Evolutionary conservation across 768 basidiomycete species (phyloP).

Genomic region (Phaffia australis): DNA sequence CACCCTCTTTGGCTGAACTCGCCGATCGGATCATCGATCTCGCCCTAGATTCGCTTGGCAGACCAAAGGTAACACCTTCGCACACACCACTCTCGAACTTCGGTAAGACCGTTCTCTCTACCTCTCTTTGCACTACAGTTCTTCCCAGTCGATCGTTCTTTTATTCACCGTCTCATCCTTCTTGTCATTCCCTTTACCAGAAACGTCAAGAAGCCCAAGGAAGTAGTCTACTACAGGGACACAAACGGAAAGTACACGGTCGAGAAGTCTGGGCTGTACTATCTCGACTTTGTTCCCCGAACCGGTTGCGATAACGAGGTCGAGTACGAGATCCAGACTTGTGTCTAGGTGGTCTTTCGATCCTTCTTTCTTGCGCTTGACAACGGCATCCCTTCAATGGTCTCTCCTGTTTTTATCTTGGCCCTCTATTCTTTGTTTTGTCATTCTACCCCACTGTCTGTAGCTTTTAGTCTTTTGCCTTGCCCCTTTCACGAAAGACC

Average conservation of each 20-base stretch:
- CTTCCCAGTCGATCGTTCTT: background rate
- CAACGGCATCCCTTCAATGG: too few species aligned
- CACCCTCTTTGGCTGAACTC: background rate
- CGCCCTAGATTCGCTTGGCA: slow-evolving; percentile 31
- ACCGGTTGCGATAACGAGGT: slow-evolving; percentile 34
- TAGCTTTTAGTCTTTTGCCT: too few species aligned
- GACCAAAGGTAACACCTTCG: slow-evolving; percentile 32
- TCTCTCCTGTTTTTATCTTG: too few species aligned
- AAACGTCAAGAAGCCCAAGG: slow-evolving; percentile 1
- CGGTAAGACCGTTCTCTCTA: slow-evolving; percentile 17
- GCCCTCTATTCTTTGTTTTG: too few species aligned
- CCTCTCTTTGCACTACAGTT: background rate
- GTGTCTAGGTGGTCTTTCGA: slow-evolving; percentile 26
- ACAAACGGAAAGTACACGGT: slow-evolving; percentile 36
- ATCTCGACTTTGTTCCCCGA: slow-evolving; percentile 37
- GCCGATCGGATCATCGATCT: too few species aligned
- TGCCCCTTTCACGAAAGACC: too few species aligned
- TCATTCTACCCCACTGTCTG: too few species aligned
- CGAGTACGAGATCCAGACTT: slow-evolving; percentile 32
- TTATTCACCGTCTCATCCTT: background rate
- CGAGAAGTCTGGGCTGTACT: slow-evolving; percentile 33
- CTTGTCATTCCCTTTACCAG: background rate
- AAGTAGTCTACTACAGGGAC: slow-evolving; percentile 31
- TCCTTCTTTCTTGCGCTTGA: too few species aligned
- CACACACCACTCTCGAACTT: slow-evolving; percentile 36